Conservation (phyloP, 2,329 filamentous ascomycete genomes). For the Huntiella bhutanensis region DNA sequence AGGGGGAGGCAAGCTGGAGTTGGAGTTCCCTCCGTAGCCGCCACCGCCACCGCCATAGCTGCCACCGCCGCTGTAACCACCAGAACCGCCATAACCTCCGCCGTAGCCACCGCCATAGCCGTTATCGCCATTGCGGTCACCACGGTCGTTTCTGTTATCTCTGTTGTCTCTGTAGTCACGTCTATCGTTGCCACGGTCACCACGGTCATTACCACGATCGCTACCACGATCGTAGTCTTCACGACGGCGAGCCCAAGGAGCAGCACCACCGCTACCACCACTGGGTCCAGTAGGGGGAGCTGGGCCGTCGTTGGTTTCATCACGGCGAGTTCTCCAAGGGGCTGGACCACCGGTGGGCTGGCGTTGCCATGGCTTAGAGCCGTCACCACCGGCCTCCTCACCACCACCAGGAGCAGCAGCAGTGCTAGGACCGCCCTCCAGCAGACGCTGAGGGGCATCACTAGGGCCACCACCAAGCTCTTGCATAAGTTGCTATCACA, state of each 20-base stretch:
- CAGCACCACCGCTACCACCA: conserved; percentile 30
- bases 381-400: conserved; percentile 27
- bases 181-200: conserved; percentile 19
- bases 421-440: conserved; percentile 62
- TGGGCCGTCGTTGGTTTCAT: conserved; percentile 30
- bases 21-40: conserved; percentile 12
- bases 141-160: conserved; percentile 5
- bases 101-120: neutral
- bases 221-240: conserved; percentile 25
- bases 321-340: conserved; percentile 48
- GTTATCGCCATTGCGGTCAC: conserved; percentile 1
- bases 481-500: conserved; percentile 73
- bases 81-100: neutral
- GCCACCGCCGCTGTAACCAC: conserved; percentile 16
- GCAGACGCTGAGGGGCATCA: conserved; percentile 47
- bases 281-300: conserved; percentile 23
- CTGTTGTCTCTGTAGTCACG: conserved; percentile 19
- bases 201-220: conserved; percentile 11
- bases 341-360: conserved; percentile 68
- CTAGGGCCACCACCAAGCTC: conserved; percentile 67
- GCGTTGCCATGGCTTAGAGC: conserved; percentile 73
- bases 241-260: conserved; percentile 43
- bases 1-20: conserved; percentile 13
- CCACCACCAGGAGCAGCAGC: conserved; percentile 28
- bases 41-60: conserved; percentile 12